A percentile compares a stretch with the other conserved stretches of the same genome.
phyloP scores from a whole-genome alignment of 1,284 basidiomycete species.

The Microbotryum intermedium region DNA sequence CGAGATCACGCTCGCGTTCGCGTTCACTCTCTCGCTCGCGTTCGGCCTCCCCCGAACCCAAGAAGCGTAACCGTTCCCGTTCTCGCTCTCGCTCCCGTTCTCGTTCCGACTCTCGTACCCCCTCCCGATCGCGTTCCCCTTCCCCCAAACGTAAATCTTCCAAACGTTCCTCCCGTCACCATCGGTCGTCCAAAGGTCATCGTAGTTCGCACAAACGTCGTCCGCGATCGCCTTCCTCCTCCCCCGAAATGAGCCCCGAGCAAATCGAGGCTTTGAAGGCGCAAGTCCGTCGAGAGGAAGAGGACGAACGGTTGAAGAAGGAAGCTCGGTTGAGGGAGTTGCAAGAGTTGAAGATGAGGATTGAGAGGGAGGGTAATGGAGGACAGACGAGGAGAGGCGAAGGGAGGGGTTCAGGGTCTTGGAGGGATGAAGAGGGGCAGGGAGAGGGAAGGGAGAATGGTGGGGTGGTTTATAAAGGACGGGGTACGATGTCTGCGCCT shows the following conservation, averaged over 20 bases:
- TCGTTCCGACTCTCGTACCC: neutral
- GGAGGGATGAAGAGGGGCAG: neutral
- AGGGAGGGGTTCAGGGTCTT: neutral
- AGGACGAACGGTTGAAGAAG: neutral
- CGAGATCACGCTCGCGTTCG: conserved; percentile 3
- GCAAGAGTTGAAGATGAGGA: neutral
- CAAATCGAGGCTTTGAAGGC: neutral
- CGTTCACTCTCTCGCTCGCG: conserved; percentile 6
- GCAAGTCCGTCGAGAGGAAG: neutral
- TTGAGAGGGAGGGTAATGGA: neutral
- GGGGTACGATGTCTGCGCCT: no score
- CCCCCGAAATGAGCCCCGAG: neutral
- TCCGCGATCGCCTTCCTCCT: neutral
- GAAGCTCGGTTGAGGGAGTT: neutral
- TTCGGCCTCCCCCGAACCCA: conserved; percentile 14
- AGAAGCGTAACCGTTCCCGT: conserved; percentile 3
- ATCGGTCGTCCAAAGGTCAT: no score
- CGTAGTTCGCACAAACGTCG: neutral
- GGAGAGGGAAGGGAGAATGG: no score
- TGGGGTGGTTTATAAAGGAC: no score
- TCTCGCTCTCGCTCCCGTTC: neutral
- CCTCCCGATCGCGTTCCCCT: neutral
- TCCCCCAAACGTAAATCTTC: no score
- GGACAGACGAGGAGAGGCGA: neutral
- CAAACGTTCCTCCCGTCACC: no score